Evolutionary conservation across 2,329 filamentous ascomycete genomes (phyloP).

Genomic region (Fusarium tuaranense): DNA sequence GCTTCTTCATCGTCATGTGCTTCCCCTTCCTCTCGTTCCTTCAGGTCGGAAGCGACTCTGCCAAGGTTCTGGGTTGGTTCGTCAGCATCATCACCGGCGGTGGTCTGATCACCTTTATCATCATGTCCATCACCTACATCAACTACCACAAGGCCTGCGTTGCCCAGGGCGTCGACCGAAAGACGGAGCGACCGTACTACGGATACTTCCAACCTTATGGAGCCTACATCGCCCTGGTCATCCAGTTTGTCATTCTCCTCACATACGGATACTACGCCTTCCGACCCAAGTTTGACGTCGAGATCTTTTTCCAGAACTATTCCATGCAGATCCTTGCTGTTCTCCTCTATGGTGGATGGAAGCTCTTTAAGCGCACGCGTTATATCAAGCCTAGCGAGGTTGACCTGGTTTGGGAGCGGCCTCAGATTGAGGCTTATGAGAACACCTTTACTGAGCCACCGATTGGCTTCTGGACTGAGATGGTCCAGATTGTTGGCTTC

Average conservation of each 20-base stretch:
- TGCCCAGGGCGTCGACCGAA: constrained; percentile 63
- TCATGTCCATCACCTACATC: constrained; percentile 60
- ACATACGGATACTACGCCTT: constrained; percentile 68
- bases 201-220: constrained; percentile 50
- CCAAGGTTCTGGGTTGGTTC: constrained; percentile 64
- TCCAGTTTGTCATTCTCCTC: constrained; percentile 57
- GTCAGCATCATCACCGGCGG: constrained; percentile 66
- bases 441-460: constrained; percentile 60
- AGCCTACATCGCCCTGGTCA: constrained; percentile 57
- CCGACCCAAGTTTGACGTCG: constrained; percentile 57
- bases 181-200: constrained; percentile 67
- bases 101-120: constrained; percentile 70
- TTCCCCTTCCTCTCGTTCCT: constrained; percentile 66
- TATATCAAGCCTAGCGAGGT: constrained; percentile 64
- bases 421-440: constrained; percentile 68
- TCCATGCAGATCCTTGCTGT: constrained; percentile 66
- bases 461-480: constrained; percentile 65
- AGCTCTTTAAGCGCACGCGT: constrained; percentile 69
- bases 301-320: constrained; percentile 64
- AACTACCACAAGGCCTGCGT: constrained; percentile 63
- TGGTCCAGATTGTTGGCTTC: constrained; percentile 58
- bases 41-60: constrained; percentile 59
- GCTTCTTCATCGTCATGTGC: constrained; percentile 63
- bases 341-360: constrained; percentile 69
- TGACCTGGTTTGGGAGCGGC: constrained; percentile 70